phyloP scores from a whole-genome alignment of 2,329 filamentous ascomycete genomes.

The Aspergillus thermomutatus region DNA sequence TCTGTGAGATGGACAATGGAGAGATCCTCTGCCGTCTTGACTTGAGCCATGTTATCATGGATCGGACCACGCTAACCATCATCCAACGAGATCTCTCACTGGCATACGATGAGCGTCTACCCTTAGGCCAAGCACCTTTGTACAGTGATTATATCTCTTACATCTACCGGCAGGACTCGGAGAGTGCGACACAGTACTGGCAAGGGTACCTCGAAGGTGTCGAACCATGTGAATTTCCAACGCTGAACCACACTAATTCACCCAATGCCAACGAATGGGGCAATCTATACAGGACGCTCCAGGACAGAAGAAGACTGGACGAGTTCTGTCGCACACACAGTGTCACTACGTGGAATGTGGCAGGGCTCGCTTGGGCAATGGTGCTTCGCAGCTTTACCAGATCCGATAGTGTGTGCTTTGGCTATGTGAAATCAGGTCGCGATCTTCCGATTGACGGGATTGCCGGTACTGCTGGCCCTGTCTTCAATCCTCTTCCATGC shows the following conservation, averaged over 20 bases:
- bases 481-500: background rate
- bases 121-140: background rate
- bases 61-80: constrained; percentile 43
- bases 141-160: constrained; percentile 1
- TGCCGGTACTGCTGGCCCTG: constrained; percentile 34
- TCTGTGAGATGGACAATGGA: background rate
- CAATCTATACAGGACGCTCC: background rate
- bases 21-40: constrained; percentile 37
- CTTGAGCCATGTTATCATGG: constrained; percentile 43
- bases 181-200: constrained; percentile 25
- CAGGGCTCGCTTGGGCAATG: constrained; percentile 38
- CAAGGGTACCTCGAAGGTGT: background rate
- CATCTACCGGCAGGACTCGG: background rate
- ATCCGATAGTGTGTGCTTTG: constrained; percentile 39
- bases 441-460: constrained; percentile 32
- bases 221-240: background rate
- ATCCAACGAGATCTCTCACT: constrained; percentile 35
- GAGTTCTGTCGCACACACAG: background rate
- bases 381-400: constrained; percentile 33
- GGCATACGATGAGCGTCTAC: constrained; percentile 32
- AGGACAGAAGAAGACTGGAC: background rate
- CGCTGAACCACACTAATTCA: background rate
- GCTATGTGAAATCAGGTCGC: constrained; percentile 39
- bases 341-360: constrained; percentile 26
- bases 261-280: background rate